Evolutionary conservation across 768 basidiomycete genomes (phyloP).

Genomic region (Boletus sp.): DNA sequence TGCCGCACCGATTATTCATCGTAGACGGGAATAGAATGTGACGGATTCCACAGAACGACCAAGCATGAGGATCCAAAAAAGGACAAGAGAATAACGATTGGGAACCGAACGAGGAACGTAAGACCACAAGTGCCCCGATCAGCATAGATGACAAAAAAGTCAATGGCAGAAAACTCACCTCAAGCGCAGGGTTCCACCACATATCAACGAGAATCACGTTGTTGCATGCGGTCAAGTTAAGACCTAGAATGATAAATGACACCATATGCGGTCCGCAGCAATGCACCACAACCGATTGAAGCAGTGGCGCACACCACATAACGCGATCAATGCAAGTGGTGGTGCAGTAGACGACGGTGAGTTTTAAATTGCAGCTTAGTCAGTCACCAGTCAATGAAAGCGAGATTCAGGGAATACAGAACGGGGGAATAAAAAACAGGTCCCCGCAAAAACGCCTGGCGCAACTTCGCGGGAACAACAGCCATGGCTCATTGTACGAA

Average conservation of each 20-base stretch:
- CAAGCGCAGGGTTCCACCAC: slow-evolving; percentile 93
- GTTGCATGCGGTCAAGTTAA: slow-evolving; percentile 91
- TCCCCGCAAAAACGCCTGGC: not conserved
- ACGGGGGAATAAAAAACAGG: not conserved
- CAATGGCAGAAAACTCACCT: slow-evolving; percentile 42
- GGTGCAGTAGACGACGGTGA: not conserved
- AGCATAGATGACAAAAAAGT: slow-evolving; percentile 2
- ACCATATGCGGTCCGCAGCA: not conserved
- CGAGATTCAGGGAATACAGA: not conserved
- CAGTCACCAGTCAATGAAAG: slow-evolving; percentile 6
- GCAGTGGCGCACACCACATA: not conserved
- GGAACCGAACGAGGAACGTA: not conserved
- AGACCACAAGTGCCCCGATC: slow-evolving; percentile 1
- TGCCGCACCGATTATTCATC: not conserved
- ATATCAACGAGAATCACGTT: slow-evolving; percentile 91
- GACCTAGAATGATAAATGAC: slow-evolving; percentile 43
- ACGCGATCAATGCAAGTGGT: not conserved
- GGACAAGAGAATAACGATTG: not conserved
- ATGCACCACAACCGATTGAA: slow-evolving; percentile 1
- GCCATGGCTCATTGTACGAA: too few relatives aligned
- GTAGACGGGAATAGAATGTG: not conserved
- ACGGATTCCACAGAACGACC: not conserved
- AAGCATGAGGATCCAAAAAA: not conserved
- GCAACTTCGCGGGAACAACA: slow-evolving; percentile 1
- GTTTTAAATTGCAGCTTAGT: slow-evolving; percentile 8